Base-by-base conservation (phyloP, 305 asterid genomes). In the Fraxinus floribunda region DNA sequence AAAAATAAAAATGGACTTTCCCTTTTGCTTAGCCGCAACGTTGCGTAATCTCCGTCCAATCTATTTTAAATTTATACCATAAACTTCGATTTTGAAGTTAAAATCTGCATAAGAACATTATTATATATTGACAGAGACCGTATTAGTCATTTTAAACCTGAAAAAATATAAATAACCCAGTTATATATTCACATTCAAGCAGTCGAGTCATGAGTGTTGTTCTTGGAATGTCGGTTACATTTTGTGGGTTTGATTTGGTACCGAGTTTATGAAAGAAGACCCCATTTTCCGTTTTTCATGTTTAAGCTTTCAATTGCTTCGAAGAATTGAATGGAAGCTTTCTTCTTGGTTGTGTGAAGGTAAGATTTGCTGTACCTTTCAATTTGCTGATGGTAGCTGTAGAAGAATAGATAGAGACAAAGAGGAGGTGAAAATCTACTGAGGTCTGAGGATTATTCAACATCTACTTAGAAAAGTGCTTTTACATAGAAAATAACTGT, bases 261-360 rank as follows among this genome's bases (percentile, higher is more conserved):
- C 36, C 4, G 36, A 22, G 39, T 68, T 29, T 68, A 68, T 68
- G 2, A 26, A 29, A 68, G 36, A 68, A 68, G 75, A 77, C 76
- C 88, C 85, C 84, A 85, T 78, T 84, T 84, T 82, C 86, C 87
- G 73, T 79, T 86, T 87, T 46, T 73, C 75, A 0, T 18, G 75
- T 11, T 68, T 15, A 68, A 68, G 75, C n/a, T 68, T 66, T 68
- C 75, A 26, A 68, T 68, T 68, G 22, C 39, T 68, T 68, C 75
- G 7, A 66, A 13, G 0, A 29, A 29, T 30, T 15, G 75, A 68
- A 30, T 29, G 13, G 39, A n/a, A 15, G 8, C 52, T 49, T 15
- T 10, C 22, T 20, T 7, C 3, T 55, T 8, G 34, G 4, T 5
- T 38, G 32, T 77, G 68, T 77, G 82, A 79, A 78, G 36, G 66